Base-by-base conservation (phyloP, 169 alveolate genomes). In the Perkinsus olseni region DNA sequence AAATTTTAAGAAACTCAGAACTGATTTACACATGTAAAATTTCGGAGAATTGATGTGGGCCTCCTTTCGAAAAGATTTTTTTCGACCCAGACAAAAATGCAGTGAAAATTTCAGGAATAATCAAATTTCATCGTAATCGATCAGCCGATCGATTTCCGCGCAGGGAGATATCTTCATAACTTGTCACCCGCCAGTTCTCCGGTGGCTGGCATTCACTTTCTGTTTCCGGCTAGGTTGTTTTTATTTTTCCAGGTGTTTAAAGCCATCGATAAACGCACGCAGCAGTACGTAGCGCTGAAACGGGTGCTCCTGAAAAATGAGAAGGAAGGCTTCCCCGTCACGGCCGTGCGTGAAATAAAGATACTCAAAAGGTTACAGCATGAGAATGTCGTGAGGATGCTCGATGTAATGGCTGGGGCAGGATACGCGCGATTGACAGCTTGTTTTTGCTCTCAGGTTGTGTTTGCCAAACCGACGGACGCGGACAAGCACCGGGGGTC, bases 261-360 rank as follows among this genome's bases (percentile, higher is more conserved):
- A 93, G 96, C 95, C 0, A 34, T 62, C 36, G 96, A 96, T 40
- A 51, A 48, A 28, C 38, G 74, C 74, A 95, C 92, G n/a, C 93
- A 95, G 34, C 82, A 62, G 17, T 62, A 62, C 82, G 82, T 92
- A 24, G 98, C 98, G 0, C 91, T 96, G 92, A 96, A 96, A 92
- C 95, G 95, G 91, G 95, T 96, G 74, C 94, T 94, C 62, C 94
- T 96, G 97, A 96, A 94, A 38, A 93, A 96, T 34, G 97, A 96
- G 91, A 95, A 96, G 94, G 98, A 97, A 74, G 98, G 98, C 92
- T 97, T 97, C 93, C 98, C 98, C 34, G 96, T 97, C 4, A 96
- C 98, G 31, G 98, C 98, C 0, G 93, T 97, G 38, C 93, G 98
- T 91, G 98, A 97, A 93, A 97, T 97, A 91, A 95, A 94, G 93